Conservation (phyloP, 2,329 filamentous ascomycete species). For the Leptosphaerulina australis region DNA sequence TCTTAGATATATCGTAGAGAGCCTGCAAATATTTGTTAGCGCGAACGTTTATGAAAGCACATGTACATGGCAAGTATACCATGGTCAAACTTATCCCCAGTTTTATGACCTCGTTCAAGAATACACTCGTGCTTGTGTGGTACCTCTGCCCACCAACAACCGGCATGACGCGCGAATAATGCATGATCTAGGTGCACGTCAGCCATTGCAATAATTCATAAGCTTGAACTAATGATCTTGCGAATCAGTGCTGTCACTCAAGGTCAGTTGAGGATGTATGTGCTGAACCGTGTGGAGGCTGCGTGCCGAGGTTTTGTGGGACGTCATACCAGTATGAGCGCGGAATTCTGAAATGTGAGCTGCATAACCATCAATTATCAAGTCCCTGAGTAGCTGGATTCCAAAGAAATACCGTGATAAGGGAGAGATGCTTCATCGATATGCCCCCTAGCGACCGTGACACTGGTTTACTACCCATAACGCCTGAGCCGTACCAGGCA, state of each 20-base stretch:
- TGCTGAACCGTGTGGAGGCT: conserved; percentile 8
- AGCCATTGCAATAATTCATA: conserved; percentile 11
- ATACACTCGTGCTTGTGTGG: conserved; percentile 90
- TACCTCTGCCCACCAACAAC: conserved; percentile 81
- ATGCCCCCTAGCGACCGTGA: conserved; percentile 55
- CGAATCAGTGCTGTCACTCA: not conserved
- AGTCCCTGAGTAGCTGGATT: not conserved
- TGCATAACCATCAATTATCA: conserved; percentile 47
- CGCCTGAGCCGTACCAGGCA: conserved; percentile 1
- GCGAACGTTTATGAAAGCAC: not conserved
- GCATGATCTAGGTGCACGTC: conserved; percentile 70
- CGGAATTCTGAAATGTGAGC: conserved; percentile 82
- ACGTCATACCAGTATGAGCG: conserved; percentile 69
- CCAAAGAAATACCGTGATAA: conserved; percentile 64
- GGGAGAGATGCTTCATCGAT: conserved; percentile 71
- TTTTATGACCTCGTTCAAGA: conserved; percentile 92
- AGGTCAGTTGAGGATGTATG: not conserved
- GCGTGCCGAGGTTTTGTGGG: conserved; percentile 7
- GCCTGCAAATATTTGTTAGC: conserved; percentile 50
- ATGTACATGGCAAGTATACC: conserved; percentile 18
- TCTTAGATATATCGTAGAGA: conserved; percentile 82
- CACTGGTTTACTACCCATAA: conserved; percentile 14
- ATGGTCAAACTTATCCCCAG: conserved; percentile 84
- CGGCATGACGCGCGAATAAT: conserved; percentile 96
- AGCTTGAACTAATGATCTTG: not conserved